phyloP scores from a whole-genome alignment of 2,329 filamentous ascomycete genomes.

The Aspergillus amoenus region DNA sequence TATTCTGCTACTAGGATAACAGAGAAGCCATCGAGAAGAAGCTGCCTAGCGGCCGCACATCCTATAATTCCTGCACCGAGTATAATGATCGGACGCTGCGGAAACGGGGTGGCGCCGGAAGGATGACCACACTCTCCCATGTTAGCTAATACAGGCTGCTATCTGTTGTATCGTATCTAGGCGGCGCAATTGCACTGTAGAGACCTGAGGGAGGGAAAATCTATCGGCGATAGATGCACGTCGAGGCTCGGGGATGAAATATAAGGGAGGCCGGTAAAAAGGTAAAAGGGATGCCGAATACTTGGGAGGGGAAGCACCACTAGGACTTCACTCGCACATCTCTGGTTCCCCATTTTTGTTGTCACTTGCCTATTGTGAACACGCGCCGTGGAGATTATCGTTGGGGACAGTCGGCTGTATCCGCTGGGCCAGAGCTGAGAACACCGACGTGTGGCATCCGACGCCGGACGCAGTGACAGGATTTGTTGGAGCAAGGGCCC shows the following conservation, averaged over 20 bases:
- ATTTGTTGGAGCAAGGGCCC: not conserved
- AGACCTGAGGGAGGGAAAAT: not conserved
- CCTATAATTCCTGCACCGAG: constrained; percentile 42
- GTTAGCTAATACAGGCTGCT: not conserved
- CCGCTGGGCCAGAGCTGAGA: not conserved
- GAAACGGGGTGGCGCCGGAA: constrained; percentile 31
- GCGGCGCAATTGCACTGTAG: not conserved
- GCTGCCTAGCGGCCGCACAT: constrained; percentile 37
- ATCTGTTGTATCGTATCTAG: not conserved
- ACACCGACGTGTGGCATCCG: not conserved
- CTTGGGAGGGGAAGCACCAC: not conserved
- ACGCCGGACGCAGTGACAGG: not conserved
- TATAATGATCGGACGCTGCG: constrained; percentile 37
- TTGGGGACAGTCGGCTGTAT: not conserved
- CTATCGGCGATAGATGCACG: not conserved
- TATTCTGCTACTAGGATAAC: constrained; percentile 38
- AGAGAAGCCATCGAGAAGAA: constrained; percentile 35
- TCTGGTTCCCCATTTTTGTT: not conserved
- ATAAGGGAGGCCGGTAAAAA: not conserved
- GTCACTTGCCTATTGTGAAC: not conserved
- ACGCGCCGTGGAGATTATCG: not conserved
- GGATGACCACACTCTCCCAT: constrained; percentile 22
- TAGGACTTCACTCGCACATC: not conserved
- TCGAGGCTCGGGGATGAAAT: not conserved
- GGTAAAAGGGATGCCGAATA: not conserved